These are phyloP conservation scores for Globisporangium recalcitrans DNA, from an alignment of 352 stramenopile species.

Conservation along the genomic window DNA sequence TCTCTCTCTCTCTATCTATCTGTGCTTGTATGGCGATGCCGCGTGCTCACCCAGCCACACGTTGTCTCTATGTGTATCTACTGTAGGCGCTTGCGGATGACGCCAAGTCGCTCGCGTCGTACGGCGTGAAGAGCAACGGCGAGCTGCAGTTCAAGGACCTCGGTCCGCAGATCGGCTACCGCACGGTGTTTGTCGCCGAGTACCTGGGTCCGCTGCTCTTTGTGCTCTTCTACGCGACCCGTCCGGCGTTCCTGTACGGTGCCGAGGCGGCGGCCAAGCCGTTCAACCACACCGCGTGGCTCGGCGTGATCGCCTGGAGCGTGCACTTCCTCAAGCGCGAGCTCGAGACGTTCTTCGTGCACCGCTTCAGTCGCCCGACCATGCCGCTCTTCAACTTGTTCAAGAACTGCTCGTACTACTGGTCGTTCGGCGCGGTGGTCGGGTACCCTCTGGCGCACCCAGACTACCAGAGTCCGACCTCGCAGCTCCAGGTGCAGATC, in stretches of 20 bases:
- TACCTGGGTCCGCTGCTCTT: constrained; percentile 85
- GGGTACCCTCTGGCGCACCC: constrained; percentile 83
- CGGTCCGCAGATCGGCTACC: constrained; percentile 84
- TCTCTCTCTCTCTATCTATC: too few relatives aligned
- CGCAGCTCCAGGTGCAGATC: constrained; percentile 44
- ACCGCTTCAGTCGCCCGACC: constrained; percentile 82
- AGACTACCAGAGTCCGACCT: constrained; percentile 47
- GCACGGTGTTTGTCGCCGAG: constrained; percentile 84
- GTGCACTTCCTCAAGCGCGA: constrained; percentile 86
- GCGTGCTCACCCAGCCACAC: neutral
- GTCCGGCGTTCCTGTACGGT: constrained; percentile 73
- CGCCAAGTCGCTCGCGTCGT: constrained; percentile 42
- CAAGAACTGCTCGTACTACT: constrained; percentile 91
- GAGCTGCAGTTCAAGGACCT: constrained; percentile 77
- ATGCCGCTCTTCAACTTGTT: constrained; percentile 89
- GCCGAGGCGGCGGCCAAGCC: constrained; percentile 29
- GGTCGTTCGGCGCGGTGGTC: constrained; percentile 74
- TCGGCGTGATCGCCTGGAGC: constrained; percentile 63
- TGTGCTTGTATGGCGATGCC: neutral
- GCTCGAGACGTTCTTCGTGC: constrained; percentile 86
- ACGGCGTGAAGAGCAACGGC: constrained; percentile 45
- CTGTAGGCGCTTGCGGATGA: constrained; percentile 45
- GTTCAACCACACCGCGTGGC: constrained; percentile 37
- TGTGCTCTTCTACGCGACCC: constrained; percentile 68
- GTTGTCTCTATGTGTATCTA: too few relatives aligned